phyloP scores from a whole-genome alignment of 2,329 filamentous ascomycete genomes.

The Penicillium brasilianum region DNA sequence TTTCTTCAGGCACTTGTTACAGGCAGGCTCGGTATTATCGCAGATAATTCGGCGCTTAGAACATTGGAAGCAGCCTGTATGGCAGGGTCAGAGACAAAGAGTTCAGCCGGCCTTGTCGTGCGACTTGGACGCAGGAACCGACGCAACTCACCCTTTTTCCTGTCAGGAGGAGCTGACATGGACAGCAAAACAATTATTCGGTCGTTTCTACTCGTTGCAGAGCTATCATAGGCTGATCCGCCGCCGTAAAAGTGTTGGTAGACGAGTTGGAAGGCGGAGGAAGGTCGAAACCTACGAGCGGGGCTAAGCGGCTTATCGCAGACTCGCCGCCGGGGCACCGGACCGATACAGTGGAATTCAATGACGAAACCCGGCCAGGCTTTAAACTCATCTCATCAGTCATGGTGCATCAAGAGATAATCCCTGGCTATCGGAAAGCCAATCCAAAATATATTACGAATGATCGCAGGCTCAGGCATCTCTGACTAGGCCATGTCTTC shows the following conservation, averaged over 20 bases:
- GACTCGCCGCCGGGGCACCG: background rate
- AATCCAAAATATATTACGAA: too few species aligned
- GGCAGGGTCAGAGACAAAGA: background rate
- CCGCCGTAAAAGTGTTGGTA: too few species aligned
- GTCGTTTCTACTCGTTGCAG: background rate
- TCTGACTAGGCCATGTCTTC: too few species aligned
- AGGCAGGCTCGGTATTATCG: conserved; percentile 39
- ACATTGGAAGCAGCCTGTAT: conserved; percentile 43
- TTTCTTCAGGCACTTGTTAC: conserved; percentile 39
- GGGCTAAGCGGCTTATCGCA: background rate
- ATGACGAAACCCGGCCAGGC: too few species aligned
- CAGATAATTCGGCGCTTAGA: conserved; percentile 45
- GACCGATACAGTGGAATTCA: background rate
- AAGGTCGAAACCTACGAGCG: background rate
- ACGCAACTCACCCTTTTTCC: background rate
- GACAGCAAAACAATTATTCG: background rate
- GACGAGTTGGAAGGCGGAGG: background rate
- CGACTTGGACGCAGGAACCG: background rate
- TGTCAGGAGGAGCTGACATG: conserved; percentile 1
- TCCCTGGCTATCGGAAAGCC: too few species aligned
- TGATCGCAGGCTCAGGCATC: too few species aligned
- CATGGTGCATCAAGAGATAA: too few species aligned
- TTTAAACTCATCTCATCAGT: too few species aligned
- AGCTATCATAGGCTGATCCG: background rate
- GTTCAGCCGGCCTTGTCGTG: background rate